Conservation (phyloP, 2,329 filamentous ascomycete species). For the Neofusicoccum sp. region DNA sequence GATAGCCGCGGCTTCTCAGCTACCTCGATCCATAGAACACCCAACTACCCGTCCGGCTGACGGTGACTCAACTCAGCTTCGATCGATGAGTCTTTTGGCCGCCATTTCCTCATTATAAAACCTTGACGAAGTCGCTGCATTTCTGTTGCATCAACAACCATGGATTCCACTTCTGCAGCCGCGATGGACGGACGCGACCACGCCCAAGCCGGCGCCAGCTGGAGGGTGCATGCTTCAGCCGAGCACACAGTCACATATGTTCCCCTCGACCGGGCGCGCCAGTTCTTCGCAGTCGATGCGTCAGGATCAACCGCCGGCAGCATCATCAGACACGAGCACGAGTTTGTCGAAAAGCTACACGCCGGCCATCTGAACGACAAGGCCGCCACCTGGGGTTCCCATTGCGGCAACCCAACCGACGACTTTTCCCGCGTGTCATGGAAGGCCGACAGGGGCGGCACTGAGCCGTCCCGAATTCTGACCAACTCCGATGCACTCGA, state of each 20-base stretch:
- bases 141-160: not conserved
- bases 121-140: too few species aligned
- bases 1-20: too few species aligned
- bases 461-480: slow-evolving; percentile 26
- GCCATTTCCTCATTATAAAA: too few species aligned
- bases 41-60: not conserved
- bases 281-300: slow-evolving; percentile 35
- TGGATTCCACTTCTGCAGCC: not conserved
- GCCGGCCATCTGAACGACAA: slow-evolving; percentile 16
- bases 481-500: slow-evolving; percentile 21
- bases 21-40: too few species aligned
- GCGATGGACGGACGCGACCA: not conserved
- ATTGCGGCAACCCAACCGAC: slow-evolving; percentile 23
- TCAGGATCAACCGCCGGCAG: slow-evolving; percentile 29
- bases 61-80: not conserved
- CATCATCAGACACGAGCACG: slow-evolving; percentile 23
- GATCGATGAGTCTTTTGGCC: too few species aligned
- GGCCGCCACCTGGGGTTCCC: slow-evolving; percentile 26
- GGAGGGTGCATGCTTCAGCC: not conserved
- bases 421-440: slow-evolving; percentile 18
- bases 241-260: not conserved
- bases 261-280: slow-evolving; percentile 20
- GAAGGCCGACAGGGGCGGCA: slow-evolving; percentile 23
- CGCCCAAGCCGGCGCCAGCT: not conserved
- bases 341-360: slow-evolving; percentile 24